A percentile compares a stretch with the other conserved stretches of the same genome.
Evolutionary conservation across 2,329 filamentous ascomycete species (phyloP).

Genomic region (Piedraia hortae): DNA sequence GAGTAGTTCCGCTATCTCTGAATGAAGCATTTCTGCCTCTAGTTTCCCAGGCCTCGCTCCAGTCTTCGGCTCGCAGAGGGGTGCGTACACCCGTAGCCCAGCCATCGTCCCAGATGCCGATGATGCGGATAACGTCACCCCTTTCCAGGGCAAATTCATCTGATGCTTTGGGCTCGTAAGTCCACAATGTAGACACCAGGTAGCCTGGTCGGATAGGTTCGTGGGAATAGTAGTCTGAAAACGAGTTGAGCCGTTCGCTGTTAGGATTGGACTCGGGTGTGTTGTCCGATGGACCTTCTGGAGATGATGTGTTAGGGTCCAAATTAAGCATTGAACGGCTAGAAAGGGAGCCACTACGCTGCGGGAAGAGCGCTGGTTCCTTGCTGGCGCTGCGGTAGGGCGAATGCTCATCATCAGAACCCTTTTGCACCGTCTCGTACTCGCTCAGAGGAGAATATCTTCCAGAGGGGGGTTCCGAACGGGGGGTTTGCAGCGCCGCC

Average conservation of each 20-base stretch:
- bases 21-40: too few relatives aligned
- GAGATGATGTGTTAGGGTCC: constrained; percentile 51
- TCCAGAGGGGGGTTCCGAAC: constrained; percentile 23
- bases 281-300: too few relatives aligned
- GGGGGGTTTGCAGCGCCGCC: constrained; percentile 64
- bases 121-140: constrained; percentile 92
- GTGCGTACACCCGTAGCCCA: constrained; percentile 87
- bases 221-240: constrained; percentile 96
- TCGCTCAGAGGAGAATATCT: constrained; percentile 17
- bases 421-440: constrained; percentile 17
- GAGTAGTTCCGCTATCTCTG: constrained; percentile 74
- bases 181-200: constrained; percentile 77
- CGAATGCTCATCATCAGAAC: constrained; percentile 31
- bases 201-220: constrained; percentile 87
- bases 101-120: constrained; percentile 97
- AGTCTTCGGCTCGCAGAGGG: constrained; percentile 63
- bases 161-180: constrained; percentile 75
- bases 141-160: constrained; percentile 86
- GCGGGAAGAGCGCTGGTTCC: constrained; percentile 25
- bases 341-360: constrained; percentile 68
- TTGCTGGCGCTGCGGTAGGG: constrained; percentile 38
- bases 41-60: constrained; percentile 36
- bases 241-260: constrained; percentile 82
- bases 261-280: constrained; percentile 77
- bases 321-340: constrained; percentile 49